Conservation (phyloP, 2,329 filamentous ascomycete genomes). For the Leptographium flavum region DNA sequence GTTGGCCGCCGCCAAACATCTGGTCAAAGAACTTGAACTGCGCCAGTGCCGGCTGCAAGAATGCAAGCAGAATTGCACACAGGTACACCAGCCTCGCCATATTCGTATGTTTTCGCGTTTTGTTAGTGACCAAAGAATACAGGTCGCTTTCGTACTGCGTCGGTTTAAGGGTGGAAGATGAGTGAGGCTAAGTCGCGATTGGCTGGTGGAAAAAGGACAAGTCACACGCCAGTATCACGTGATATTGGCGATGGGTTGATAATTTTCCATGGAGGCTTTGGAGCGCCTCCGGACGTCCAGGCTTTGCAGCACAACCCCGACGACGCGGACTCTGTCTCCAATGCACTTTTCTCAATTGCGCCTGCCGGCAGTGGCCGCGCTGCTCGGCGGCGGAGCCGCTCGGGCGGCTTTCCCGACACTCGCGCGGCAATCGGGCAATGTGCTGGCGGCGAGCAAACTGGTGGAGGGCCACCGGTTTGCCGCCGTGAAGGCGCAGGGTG, state of each 20-base stretch:
- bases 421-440: not conserved
- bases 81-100: slow-evolving; percentile 19
- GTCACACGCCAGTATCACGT: too few relatives aligned
- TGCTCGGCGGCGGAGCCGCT: slow-evolving; percentile 16
- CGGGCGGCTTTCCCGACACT: not conserved
- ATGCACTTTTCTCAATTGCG: slow-evolving; percentile 34
- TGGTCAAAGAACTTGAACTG: slow-evolving; percentile 98
- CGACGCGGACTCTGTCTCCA: not conserved
- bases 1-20: slow-evolving; percentile 59
- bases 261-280: too few relatives aligned
- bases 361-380: slow-evolving; percentile 30
- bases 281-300: not conserved
- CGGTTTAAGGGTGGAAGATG: too few relatives aligned
- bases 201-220: too few relatives aligned
- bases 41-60: slow-evolving; percentile 49
- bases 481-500: slow-evolving; percentile 50
- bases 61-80: slow-evolving; percentile 36
- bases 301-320: not conserved
- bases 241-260: too few relatives aligned
- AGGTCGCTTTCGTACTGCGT: not conserved
- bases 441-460: not conserved
- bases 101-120: slow-evolving; percentile 4
- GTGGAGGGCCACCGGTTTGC: slow-evolving; percentile 38
- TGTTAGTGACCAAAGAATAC: not conserved
- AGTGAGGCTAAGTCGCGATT: too few relatives aligned